Base-by-base conservation (phyloP, 306 rosid species). In the Acacia crassicarpa region DNA sequence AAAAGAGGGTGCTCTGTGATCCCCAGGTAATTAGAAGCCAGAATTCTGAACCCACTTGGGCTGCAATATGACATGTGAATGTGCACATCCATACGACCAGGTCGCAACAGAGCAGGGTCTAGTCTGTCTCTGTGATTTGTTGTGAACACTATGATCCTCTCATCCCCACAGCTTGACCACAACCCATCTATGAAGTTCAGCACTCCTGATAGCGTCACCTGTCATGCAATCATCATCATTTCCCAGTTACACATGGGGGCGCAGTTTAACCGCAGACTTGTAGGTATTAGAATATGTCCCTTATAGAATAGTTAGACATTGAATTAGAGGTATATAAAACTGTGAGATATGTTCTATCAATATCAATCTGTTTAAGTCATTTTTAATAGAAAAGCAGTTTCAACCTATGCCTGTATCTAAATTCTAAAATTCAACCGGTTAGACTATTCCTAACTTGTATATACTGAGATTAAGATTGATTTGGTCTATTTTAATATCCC, bases 71-170 rank as follows among this genome's bases (percentile, higher is more conserved):
- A 83, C 74, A 83, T 69, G 76, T 83, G 75, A 0, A 83, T 75
- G 67, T 86, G 89, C 82, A 83, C 77, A 41, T 82, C 86, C 89
- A 86, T 86, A 0, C 89, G 82, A 1, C 89, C 89, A 22, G 89
- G 89, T 3, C 84, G 65, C 82, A 80, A 4, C 33, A 83, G 54
- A 27, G 89, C 89, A 19, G 89, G 77, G 35, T 86, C 86, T 15
- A 83, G 66, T 46, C 41, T 86, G 9, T 83, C 84, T 27, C 53
- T 85, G 15, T 82, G 83, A 69, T 85, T 85, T 16, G 88, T 85
- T 4, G 88, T 85, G 67, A 82, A 80, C 35, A 83, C 78, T 63
- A 83, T 83, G 40, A 80, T 76, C 43, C 86, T 45, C 74, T 86
- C 89, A 32, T 86, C 77, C 30, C 82, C 84, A 66, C 89, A 76